Evolutionary conservation across 2,329 filamentous ascomycete genomes (phyloP), one percentile per base, ranked within the genome.

Genomic region (Fusarium dimerum): DNA sequence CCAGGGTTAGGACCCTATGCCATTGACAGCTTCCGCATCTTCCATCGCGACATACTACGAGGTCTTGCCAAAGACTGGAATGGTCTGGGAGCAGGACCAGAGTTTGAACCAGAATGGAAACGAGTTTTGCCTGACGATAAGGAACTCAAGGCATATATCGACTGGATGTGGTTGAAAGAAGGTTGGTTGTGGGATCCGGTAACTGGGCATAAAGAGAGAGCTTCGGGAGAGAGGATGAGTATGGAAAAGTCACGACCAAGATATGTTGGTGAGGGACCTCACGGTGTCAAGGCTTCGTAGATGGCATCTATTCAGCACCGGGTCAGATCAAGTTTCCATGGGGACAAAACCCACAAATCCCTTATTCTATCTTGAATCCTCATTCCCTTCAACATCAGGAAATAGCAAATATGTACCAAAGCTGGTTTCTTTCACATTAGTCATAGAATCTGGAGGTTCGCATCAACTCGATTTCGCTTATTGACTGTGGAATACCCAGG

Each of bases 131-230:
- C 57, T 1, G 20, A 52, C n/a, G 57, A 60, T 13, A 60, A 60
- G 29, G 57, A 60, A 32, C 30, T 60, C 16, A 47, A 45, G 18
- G 51, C 46, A 1, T 60, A 50, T 42, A 34, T 60, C 0, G 32
- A 57, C 2, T 60, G 58, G 58, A 61, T 55, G 55, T 60, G 58
- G 58, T 43, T 61, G 0, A 60, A 50, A 0, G 42, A 53, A 10
- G 48, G 57, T 0, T 60, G 57, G 57, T 17, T 60, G 15, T 60
- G 57, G 57, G 18, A 60, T 20, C 57, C 57, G 1, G 57, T 50
- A 6, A 61, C 55, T 6, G 58, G 57, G 0, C 2, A 15, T 2
- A 59, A 48, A 13, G 15, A 41, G 0, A 29, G 41, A 15, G 48
- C 45, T 2, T 56, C 45, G 0, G 20, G 18, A 0, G 43, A 49